Conservation (phyloP, 345 rosid species). For the Stellera chamaejasme region DNA sequence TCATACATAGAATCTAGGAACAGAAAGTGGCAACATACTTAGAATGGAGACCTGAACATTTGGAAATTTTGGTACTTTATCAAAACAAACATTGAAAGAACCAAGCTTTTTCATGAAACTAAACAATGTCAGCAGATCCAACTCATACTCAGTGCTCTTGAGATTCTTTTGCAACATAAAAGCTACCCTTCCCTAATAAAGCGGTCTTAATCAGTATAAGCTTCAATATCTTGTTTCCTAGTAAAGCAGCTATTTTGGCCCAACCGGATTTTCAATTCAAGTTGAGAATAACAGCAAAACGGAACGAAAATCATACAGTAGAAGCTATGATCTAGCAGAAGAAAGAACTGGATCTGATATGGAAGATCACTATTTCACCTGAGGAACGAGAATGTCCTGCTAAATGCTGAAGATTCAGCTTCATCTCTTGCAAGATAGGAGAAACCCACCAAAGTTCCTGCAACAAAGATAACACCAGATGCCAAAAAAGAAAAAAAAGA, state of each 20-base stretch:
- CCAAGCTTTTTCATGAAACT: slow-evolving; percentile 18
- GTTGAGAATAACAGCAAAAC: slow-evolving; percentile 24
- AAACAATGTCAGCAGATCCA: slow-evolving; percentile 18
- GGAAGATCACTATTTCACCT: slow-evolving; percentile 18
- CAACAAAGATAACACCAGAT: not conserved
- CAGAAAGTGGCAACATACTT: too few species aligned
- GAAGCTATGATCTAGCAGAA: slow-evolving; percentile 15
- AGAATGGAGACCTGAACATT: too few species aligned
- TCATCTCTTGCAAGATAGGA: slow-evolving; percentile 16
- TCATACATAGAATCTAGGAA: too few species aligned
- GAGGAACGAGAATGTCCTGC: slow-evolving; percentile 16
- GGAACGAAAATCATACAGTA: slow-evolving; percentile 10
- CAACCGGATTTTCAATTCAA: slow-evolving; percentile 18
- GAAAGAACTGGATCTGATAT: slow-evolving; percentile 11
- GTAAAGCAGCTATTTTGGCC: slow-evolving; percentile 3
- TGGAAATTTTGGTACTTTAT: too few species aligned
- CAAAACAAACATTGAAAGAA: slow-evolving; percentile 6
- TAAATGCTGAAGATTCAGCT: slow-evolving; percentile 10
- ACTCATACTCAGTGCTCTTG: slow-evolving; percentile 8
- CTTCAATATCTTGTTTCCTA: slow-evolving; percentile 17
- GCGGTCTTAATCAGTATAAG: slow-evolving; percentile 8
- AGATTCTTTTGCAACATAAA: slow-evolving; percentile 39
- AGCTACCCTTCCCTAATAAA: slow-evolving; percentile 23
- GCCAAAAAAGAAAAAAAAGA: not conserved
- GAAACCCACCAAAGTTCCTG: slow-evolving; percentile 34